A percentile compares a stretch with the other conserved stretches of the same genome.
Conservation (phyloP, 2,329 filamentous ascomycete species). For the Claviceps sp. region DNA sequence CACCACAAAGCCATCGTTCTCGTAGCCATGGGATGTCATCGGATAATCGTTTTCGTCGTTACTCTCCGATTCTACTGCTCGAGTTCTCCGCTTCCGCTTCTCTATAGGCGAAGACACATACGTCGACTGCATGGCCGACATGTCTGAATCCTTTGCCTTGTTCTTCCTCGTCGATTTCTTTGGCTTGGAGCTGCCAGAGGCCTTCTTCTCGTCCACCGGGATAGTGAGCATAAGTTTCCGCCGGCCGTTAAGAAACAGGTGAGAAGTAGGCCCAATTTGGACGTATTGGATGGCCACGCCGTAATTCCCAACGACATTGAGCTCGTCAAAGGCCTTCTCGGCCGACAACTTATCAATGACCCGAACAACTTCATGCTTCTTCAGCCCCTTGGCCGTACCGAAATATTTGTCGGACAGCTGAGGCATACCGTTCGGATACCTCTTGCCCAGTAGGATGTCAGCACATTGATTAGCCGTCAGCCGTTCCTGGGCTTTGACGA, state of each 20-base stretch:
- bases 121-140: conserved; percentile 29
- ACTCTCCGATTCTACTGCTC: conserved; percentile 9
- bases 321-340: conserved; percentile 61
- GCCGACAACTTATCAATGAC: conserved; percentile 66
- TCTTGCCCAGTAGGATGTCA: conserved; percentile 68
- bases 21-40: conserved; percentile 33
- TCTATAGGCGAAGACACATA: conserved; percentile 41
- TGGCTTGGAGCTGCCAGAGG: conserved; percentile 17
- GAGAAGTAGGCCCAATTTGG: conserved; percentile 28
- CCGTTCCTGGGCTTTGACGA: conserved; percentile 47
- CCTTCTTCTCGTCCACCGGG: conserved; percentile 21
- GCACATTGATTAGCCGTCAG: conserved; percentile 69
- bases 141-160: conserved; percentile 18
- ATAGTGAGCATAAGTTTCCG: conserved; percentile 32
- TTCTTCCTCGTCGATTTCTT: conserved; percentile 26
- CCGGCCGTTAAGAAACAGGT: conserved; percentile 28
- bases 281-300: conserved; percentile 68
- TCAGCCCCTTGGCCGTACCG: conserved; percentile 56
- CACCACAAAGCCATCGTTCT: conserved; percentile 35
- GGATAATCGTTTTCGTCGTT: conserved; percentile 26
- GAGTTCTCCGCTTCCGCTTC: conserved; percentile 17
- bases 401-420: conserved; percentile 43
- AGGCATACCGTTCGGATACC: conserved; percentile 42
- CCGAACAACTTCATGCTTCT: conserved; percentile 65
- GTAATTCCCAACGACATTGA: conserved; percentile 36